Evolutionary conservation across 2,329 filamentous ascomycete genomes (phyloP).

Genomic region (Westerdykella ornata): DNA sequence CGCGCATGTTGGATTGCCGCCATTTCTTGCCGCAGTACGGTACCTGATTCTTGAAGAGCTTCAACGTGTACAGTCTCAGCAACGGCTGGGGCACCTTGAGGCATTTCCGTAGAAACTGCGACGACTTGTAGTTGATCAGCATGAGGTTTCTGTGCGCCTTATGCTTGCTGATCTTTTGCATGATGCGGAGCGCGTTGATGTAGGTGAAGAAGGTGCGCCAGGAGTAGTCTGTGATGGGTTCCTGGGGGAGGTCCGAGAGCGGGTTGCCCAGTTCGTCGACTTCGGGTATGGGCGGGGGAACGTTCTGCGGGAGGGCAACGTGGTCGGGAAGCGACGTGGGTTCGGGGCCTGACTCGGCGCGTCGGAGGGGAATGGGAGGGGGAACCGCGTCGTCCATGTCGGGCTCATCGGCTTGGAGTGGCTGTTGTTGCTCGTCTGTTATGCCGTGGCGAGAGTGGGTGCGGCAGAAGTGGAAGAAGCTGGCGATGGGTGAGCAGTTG

Average conservation of each 20-base stretch:
- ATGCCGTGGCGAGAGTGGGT: slow-evolving; percentile 56
- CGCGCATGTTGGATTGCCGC: slow-evolving; percentile 96
- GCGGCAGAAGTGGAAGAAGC: slow-evolving; percentile 89
- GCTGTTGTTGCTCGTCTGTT: slow-evolving; percentile 19
- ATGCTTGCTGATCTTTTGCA: slow-evolving; percentile 95
- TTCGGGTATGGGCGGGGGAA: slow-evolving; percentile 41
- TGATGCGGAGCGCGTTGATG: slow-evolving; percentile 90
- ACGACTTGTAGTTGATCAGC: slow-evolving; percentile 92
- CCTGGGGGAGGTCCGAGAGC: slow-evolving; percentile 59
- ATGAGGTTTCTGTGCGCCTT: slow-evolving; percentile 93
- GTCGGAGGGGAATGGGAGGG: slow-evolving; percentile 65
- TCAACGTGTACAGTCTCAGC: slow-evolving; percentile 87
- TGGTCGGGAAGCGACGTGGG: slow-evolving; percentile 26
- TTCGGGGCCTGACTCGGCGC: slow-evolving; percentile 15
- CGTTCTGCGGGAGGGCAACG: slow-evolving; percentile 27
- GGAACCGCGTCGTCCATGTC: slow-evolving; percentile 65
- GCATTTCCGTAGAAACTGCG: slow-evolving; percentile 82
- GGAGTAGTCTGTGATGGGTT: slow-evolving; percentile 82
- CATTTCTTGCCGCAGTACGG: slow-evolving; percentile 97
- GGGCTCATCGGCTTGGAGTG: slow-evolving; percentile 22
- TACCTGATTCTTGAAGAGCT: slow-evolving; percentile 97
- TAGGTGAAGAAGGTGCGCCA: slow-evolving; percentile 91
- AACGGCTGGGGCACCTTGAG: slow-evolving; percentile 84
- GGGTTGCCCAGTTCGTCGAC: slow-evolving; percentile 88
- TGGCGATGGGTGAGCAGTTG: slow-evolving; percentile 36